Conservation (phyloP, 176 grass and related monocot genomes). For the Neostapfia colusana region DNA sequence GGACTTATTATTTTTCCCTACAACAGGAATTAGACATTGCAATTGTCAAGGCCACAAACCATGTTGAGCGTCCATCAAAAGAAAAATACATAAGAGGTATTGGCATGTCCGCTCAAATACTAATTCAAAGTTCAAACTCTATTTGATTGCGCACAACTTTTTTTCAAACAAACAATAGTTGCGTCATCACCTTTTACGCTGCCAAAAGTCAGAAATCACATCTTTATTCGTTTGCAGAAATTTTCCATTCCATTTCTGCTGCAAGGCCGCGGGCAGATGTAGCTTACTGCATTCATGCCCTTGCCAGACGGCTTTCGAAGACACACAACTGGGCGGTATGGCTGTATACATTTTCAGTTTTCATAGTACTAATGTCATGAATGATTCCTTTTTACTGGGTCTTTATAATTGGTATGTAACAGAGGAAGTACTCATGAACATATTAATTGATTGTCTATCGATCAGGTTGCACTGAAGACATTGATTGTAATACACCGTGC, state of each 20-base stretch:
- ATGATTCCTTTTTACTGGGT: constrained; percentile 10
- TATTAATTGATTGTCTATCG: constrained; percentile 29
- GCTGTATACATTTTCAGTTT: background rate
- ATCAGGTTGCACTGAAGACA: constrained; percentile 94
- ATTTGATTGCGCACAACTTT: background rate
- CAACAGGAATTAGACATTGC: constrained; percentile 95
- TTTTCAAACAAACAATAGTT: constrained; percentile 7
- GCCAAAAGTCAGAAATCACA: background rate
- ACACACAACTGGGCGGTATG: constrained; percentile 96
- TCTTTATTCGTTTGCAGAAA: constrained; percentile 67
- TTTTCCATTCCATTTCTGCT: constrained; percentile 94
- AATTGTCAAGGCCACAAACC: constrained; percentile 96
- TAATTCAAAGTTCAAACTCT: background rate
- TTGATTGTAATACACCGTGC: constrained; percentile 96
- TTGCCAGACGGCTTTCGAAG: constrained; percentile 94
- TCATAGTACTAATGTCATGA: background rate
- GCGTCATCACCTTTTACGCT: background rate
- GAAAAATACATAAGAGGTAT: constrained; percentile 97
- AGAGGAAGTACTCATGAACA: constrained; percentile 9
- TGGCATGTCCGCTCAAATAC: background rate
- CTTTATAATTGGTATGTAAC: background rate
- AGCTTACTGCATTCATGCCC: constrained; percentile 99
- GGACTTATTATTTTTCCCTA: background rate
- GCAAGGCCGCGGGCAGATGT: constrained; percentile 96
- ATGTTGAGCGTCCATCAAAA: constrained; percentile 80